Conservation (phyloP, 352 stramenopile species). For the Thalassiosira hispida region DNA sequence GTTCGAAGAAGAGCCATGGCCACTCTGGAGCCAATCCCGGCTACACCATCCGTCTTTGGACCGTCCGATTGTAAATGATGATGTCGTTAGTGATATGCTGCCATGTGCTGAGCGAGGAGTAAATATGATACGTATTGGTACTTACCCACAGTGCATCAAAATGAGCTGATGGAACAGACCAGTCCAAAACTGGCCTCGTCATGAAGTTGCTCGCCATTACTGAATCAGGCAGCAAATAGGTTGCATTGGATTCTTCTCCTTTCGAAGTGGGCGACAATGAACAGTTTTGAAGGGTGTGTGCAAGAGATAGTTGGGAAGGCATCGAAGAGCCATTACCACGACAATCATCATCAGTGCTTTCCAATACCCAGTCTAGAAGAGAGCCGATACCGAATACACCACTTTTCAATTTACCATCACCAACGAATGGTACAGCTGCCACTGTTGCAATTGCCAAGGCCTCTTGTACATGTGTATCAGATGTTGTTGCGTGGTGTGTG, state of each 20-base stretch:
- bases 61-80: background rate
- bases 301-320: conserved; percentile 28
- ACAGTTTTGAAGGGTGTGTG: conserved; percentile 27
- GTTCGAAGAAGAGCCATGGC: conserved; percentile 27
- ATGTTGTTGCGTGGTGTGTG: background rate
- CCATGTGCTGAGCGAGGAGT: background rate
- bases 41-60: conserved; percentile 31
- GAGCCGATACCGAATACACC: conserved; percentile 37
- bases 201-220: conserved; percentile 40
- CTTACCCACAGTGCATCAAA: conserved; percentile 43
- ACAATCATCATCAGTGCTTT: conserved; percentile 1
- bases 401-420: conserved; percentile 39
- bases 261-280: conserved; percentile 3
- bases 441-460: conserved; percentile 36
- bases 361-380: conserved; percentile 39
- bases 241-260: conserved; percentile 5
- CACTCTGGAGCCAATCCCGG: conserved; percentile 21
- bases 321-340: background rate
- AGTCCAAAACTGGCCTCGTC: conserved; percentile 41
- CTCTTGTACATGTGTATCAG: conserved; percentile 4
- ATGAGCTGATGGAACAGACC: conserved; percentile 22
- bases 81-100: background rate
- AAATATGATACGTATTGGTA: background rate
- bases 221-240: background rate
- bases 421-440: conserved; percentile 41